Percentiles rank a stretch among this genome's conserved stretches.
These are phyloP conservation scores for Penicillium nordicum DNA, from an alignment of 2,329 filamentous ascomycete species.

Conservation along the genomic window DNA sequence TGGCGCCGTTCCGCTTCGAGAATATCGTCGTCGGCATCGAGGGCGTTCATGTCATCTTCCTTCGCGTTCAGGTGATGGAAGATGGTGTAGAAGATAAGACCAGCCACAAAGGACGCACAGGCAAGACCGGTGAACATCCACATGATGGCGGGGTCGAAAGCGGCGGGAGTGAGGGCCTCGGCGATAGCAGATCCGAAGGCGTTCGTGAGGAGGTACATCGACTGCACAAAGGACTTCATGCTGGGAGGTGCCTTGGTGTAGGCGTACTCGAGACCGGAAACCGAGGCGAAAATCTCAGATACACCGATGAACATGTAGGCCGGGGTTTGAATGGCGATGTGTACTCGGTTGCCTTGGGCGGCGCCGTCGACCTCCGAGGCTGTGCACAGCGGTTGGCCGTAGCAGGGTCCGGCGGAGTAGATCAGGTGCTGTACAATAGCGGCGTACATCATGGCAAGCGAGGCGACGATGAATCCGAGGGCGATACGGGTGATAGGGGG, in stretches of 20 bases:
- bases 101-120: conserved; percentile 47
- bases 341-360: conserved; percentile 39
- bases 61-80: conserved; percentile 49
- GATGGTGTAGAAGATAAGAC: conserved; percentile 52
- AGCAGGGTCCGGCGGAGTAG: conserved; percentile 54
- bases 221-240: conserved; percentile 63
- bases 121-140: conserved; percentile 65
- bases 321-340: conserved; percentile 46
- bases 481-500: conserved; percentile 75
- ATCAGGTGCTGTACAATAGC: conserved; percentile 57
- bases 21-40: conserved; percentile 39
- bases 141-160: conserved; percentile 61
- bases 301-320: conserved; percentile 47
- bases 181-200: conserved; percentile 59
- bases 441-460: conserved; percentile 60
- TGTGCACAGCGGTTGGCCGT: conserved; percentile 38
- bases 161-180: conserved; percentile 58
- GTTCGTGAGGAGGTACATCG: conserved; percentile 57
- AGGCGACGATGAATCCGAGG: conserved; percentile 63
- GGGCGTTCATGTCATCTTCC: conserved; percentile 51
- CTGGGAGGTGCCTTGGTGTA: conserved; percentile 68
- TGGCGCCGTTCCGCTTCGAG: conserved; percentile 15
- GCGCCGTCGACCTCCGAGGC: conserved; percentile 33
- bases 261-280: conserved; percentile 69
- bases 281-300: conserved; percentile 60